A percentile compares a stretch with the other conserved stretches of the same genome.
Evolutionary conservation across 257 asterid genomes (phyloP).

Genomic region (Verbascum thapsus): DNA sequence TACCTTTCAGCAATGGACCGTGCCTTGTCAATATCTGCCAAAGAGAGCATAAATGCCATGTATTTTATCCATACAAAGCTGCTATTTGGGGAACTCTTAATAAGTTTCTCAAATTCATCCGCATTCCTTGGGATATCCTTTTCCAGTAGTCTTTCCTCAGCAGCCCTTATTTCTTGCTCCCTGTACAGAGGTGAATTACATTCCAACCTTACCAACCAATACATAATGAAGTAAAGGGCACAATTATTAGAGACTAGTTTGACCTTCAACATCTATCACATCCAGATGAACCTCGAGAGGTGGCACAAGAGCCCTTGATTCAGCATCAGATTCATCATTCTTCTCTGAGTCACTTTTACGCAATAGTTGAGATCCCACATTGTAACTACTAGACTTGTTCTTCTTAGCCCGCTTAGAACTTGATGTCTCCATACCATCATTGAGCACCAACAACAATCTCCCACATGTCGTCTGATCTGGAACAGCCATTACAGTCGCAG

Average conservation of each 20-base stretch:
- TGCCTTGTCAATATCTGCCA: constrained; percentile 89
- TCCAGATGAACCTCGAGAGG: constrained; percentile 91
- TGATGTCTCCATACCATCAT: constrained; percentile 60
- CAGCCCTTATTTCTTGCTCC: constrained; percentile 90
- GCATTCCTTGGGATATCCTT: constrained; percentile 74
- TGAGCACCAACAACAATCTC: constrained; percentile 75
- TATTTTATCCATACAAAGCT: constrained; percentile 91
- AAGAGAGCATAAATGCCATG: constrained; percentile 82
- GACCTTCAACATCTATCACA: constrained; percentile 51
- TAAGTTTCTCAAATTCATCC: constrained; percentile 90
- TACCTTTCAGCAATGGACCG: constrained; percentile 92
- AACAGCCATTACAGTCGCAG: constrained; percentile 72
- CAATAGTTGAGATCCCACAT: constrained; percentile 62
- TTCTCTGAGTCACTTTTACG: constrained; percentile 37
- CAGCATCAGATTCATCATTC: constrained; percentile 43
- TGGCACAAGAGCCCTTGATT: constrained; percentile 78
- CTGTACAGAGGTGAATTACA: constrained; percentile 40
- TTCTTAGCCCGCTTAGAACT: constrained; percentile 77
- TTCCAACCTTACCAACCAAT: constrained; percentile 5
- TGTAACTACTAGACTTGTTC: constrained; percentile 61
- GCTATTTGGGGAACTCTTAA: constrained; percentile 78
- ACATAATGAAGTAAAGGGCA: background rate
- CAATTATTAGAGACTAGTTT: constrained; percentile 21
- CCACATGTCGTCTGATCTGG: constrained; percentile 74
- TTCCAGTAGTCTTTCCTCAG: constrained; percentile 83